These are phyloP conservation scores for Neonothopanus nambi DNA, from an alignment of 1,284 basidiomycete species.

Conservation along the genomic window DNA sequence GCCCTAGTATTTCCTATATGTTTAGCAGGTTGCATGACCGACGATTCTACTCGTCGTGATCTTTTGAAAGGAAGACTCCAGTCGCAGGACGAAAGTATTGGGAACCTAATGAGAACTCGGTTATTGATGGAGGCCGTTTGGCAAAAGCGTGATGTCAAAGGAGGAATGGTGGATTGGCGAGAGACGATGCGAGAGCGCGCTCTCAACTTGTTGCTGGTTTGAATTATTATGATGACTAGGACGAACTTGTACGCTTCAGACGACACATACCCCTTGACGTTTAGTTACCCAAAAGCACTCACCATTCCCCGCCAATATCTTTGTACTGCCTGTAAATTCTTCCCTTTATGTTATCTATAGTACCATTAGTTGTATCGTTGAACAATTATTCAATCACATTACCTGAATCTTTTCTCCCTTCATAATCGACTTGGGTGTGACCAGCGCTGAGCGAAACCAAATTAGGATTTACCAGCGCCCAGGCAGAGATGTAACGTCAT, in stretches of 20 bases:
- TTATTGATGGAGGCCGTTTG: constrained; percentile 67
- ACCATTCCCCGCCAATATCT: not conserved
- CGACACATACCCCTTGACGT: too few species aligned
- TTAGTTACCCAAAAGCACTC: not conserved
- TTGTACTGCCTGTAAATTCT: not conserved
- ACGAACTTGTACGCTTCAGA: not conserved
- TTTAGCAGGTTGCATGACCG: constrained; percentile 69
- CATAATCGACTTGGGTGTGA: too few species aligned
- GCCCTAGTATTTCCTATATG: constrained; percentile 70
- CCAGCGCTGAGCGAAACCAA: too few species aligned
- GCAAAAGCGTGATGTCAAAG: constrained; percentile 58
- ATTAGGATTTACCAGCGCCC: too few species aligned
- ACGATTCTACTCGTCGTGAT: constrained; percentile 59
- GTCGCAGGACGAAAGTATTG: constrained; percentile 56
- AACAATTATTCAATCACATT: not conserved
- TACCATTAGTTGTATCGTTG: not conserved
- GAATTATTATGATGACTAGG: constrained; percentile 19
- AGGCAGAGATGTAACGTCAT: too few species aligned
- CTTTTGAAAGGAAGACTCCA: constrained; percentile 60
- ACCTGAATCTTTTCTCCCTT: too few species aligned
- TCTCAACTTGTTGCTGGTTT: constrained; percentile 56
- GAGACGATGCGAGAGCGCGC: constrained; percentile 56
- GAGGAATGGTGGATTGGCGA: constrained; percentile 61
- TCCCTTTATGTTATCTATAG: too few species aligned
- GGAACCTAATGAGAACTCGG: constrained; percentile 61